Percentiles rank a stretch among this genome's conserved stretches.
Evolutionary conservation across 202 grass and related monocot genomes (phyloP).

Genomic region (Musa balbisiana): DNA sequence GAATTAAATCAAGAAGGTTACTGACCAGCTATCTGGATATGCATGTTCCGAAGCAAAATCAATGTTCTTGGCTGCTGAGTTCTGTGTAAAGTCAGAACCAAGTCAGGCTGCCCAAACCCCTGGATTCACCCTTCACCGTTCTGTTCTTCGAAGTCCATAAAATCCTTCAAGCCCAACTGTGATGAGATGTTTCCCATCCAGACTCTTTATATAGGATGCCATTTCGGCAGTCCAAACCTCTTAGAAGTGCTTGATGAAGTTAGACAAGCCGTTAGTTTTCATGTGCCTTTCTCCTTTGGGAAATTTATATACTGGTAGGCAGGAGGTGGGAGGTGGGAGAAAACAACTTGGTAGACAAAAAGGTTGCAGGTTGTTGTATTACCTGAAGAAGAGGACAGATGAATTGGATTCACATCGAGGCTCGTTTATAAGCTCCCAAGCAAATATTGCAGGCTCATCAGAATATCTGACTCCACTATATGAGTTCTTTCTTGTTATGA

Average conservation of each 20-base stretch:
- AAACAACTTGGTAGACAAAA: not conserved
- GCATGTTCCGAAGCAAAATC: conserved; percentile 94
- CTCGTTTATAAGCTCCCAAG: conserved; percentile 96
- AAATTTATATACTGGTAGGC: not conserved
- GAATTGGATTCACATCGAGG: conserved; percentile 71
- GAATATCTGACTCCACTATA: conserved; percentile 81
- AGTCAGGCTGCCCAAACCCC: conserved; percentile 74
- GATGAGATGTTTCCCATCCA: conserved; percentile 69
- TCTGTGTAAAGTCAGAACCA: conserved; percentile 76
- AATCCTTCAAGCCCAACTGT: conserved; percentile 84
- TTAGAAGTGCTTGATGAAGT: conserved; percentile 16
- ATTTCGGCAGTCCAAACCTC: conserved; percentile 90
- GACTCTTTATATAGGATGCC: conserved; percentile 62
- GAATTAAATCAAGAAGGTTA: not conserved
- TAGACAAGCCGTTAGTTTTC: not conserved
- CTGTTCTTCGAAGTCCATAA: conserved; percentile 49
- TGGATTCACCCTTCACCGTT: conserved; percentile 52
- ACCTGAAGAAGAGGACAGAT: conserved; percentile 77
- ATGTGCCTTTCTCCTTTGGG: not conserved
- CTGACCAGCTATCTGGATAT: conserved; percentile 87
- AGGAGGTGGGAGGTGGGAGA: conserved; percentile 9
- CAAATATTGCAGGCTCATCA: conserved; percentile 94
- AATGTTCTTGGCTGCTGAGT: conserved; percentile 63
- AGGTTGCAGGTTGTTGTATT: conserved; percentile 1
- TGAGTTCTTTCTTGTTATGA: conserved; percentile 73